Conservation (phyloP, 2,329 filamentous ascomycete genomes). For the Claviceps arundinis region DNA sequence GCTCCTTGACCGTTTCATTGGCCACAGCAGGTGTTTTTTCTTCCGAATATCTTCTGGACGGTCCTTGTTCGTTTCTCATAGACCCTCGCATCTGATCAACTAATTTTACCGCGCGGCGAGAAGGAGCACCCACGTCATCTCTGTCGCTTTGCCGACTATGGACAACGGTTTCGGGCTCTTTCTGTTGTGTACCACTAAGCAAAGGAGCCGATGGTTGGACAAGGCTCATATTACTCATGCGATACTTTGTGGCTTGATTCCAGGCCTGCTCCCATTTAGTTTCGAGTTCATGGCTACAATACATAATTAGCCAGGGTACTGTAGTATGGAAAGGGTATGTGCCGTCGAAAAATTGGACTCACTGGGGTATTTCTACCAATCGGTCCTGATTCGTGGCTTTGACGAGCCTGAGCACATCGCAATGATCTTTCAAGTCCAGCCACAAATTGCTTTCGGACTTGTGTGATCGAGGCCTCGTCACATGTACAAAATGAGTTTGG, state of each 20-base stretch:
- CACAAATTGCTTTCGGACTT: slow-evolving; percentile 6
- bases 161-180: not conserved
- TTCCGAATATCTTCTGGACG: not conserved
- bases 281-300: not conserved
- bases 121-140: too few species aligned
- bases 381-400: not conserved
- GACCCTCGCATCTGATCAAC: slow-evolving; percentile 2
- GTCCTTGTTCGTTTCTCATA: not conserved
- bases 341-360: not conserved
- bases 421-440: slow-evolving; percentile 10
- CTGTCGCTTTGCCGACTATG: not conserved
- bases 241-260: not conserved
- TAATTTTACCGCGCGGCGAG: not conserved
- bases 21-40: not conserved
- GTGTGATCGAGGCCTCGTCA: slow-evolving; percentile 11
- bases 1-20: slow-evolving; percentile 4
- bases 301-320: not conserved
- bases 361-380: not conserved
- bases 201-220: not conserved
- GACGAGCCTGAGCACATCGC: not conserved
- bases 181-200: not conserved
- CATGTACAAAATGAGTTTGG: slow-evolving; percentile 9
- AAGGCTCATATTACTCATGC: not conserved
- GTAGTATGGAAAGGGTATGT: not conserved
- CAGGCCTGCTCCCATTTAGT: slow-evolving; percentile 1